Conservation (phyloP, 306 rosid genomes). For the Phaseolus lunatus region DNA sequence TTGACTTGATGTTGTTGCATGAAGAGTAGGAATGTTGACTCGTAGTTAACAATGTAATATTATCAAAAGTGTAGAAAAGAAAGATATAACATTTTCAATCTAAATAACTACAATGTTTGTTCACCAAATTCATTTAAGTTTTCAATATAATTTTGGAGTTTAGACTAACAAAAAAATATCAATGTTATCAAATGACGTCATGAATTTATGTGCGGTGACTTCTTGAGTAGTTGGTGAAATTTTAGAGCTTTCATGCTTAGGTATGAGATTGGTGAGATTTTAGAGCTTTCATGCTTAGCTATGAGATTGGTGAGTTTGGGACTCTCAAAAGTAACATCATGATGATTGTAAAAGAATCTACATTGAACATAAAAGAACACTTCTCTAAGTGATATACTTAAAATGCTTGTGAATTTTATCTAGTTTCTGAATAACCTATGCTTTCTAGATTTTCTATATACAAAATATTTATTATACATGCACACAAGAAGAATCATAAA, state of each 20-base stretch:
- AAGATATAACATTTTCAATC: no score
- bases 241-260: not conserved
- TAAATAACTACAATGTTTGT: no score
- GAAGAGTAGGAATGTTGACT: no score
- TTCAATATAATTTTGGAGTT: no score
- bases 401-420: conserved; percentile 50
- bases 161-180: no score
- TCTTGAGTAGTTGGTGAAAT: not conserved
- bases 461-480: conserved; percentile 67
- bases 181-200: no score
- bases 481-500: conserved; percentile 66
- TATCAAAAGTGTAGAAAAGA: no score
- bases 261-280: not conserved
- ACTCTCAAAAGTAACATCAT: not conserved
- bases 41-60: no score
- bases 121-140: no score
- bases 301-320: no score
- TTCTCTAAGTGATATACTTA: conserved; percentile 34
- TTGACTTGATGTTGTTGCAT: no score
- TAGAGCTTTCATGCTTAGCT: no score
- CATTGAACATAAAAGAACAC: not conserved
- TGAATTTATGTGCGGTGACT: conserved; percentile 64
- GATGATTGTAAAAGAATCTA: not conserved
- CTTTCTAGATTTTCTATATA: conserved; percentile 66
- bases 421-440: conserved; percentile 55